A percentile compares a stretch with the other conserved stretches of the same genome.
Conservation (phyloP, 2,329 filamentous ascomycete genomes). For the Rhexocercosporidium sp. region DNA sequence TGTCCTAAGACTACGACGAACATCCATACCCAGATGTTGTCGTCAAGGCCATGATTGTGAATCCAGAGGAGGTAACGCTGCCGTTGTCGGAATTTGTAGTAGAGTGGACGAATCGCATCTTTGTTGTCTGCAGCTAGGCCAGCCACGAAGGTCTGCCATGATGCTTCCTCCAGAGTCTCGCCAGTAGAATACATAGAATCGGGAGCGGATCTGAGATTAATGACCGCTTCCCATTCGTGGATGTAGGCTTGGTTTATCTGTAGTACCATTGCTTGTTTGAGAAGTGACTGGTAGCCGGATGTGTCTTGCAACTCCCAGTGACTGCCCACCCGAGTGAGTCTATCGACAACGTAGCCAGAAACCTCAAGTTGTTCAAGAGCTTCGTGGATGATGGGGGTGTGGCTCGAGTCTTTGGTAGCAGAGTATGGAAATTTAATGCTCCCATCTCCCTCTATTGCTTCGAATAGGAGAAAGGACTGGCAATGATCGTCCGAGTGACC, state of each 20-base stretch:
- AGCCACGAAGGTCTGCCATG: slow-evolving; percentile 15
- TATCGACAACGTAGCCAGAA: slow-evolving; percentile 14
- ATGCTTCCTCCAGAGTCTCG: slow-evolving; percentile 12
- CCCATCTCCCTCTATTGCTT: not conserved
- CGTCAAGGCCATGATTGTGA: not conserved
- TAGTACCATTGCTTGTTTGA: slow-evolving; percentile 13
- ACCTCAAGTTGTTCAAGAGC: slow-evolving; percentile 2
- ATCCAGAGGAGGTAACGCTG: slow-evolving; percentile 10
- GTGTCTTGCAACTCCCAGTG: slow-evolving; percentile 16
- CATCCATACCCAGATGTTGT: slow-evolving; percentile 3
- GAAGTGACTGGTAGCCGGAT: slow-evolving; percentile 10
- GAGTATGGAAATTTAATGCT: not conserved
- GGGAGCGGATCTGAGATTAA: not conserved
- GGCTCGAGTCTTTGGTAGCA: not conserved
- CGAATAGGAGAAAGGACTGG: not conserved
- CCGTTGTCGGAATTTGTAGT: slow-evolving; percentile 1
- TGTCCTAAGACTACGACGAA: slow-evolving; percentile 12
- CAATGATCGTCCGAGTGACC: not conserved
- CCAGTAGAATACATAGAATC: slow-evolving; percentile 7
- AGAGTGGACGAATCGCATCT: not conserved
- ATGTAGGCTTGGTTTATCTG: slow-evolving; percentile 8
- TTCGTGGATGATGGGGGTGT: not conserved
- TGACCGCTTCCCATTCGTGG: slow-evolving; percentile 9
- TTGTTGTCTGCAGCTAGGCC: not conserved
- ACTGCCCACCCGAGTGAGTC: not conserved